A percentile compares a stretch with the other conserved stretches of the same genome.
These are phyloP conservation scores for Suhomyces bolitotheri DNA, from an alignment of 1,139 yeast genomes.

Conservation along the genomic window DNA sequence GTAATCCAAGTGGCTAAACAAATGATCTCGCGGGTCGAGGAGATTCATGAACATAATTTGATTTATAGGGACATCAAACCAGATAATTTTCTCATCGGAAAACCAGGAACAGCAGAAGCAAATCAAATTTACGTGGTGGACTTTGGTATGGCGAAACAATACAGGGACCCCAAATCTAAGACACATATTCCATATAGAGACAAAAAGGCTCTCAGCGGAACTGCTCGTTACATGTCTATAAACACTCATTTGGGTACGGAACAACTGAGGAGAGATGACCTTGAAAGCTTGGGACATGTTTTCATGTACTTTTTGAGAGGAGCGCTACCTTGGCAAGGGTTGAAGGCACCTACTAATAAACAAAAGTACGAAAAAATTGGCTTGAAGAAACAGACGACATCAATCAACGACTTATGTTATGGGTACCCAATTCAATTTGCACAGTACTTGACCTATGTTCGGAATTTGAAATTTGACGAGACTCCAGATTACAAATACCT, in stretches of 20 bases:
- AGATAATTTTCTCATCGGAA: constrained; percentile 71
- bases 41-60: constrained; percentile 66
- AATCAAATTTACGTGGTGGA: constrained; percentile 53
- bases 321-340: constrained; percentile 53
- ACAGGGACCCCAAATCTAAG: constrained; percentile 60
- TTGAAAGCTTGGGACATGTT: constrained; percentile 65
- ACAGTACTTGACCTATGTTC: constrained; percentile 69
- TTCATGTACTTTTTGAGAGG: constrained; percentile 64
- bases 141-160: constrained; percentile 70
- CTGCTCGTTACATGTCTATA: constrained; percentile 66
- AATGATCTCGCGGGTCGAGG: constrained; percentile 68
- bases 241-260: constrained; percentile 66
- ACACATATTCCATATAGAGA: constrained; percentile 64
- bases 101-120: constrained; percentile 63
- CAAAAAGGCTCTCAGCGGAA: constrained; percentile 62
- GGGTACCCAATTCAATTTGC: constrained; percentile 79
- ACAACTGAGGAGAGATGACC: constrained; percentile 63
- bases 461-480: constrained; percentile 73
- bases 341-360: constrained; percentile 77
- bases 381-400: constrained; percentile 71
- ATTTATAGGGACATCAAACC: constrained; percentile 79
- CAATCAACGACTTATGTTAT: constrained; percentile 64
- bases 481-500: constrained; percentile 69
- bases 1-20: constrained; percentile 75
- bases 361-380: constrained; percentile 83